These are phyloP conservation scores for Fragaria ananassa DNA, from an alignment of 306 rosid species.

Conservation along the genomic window DNA sequence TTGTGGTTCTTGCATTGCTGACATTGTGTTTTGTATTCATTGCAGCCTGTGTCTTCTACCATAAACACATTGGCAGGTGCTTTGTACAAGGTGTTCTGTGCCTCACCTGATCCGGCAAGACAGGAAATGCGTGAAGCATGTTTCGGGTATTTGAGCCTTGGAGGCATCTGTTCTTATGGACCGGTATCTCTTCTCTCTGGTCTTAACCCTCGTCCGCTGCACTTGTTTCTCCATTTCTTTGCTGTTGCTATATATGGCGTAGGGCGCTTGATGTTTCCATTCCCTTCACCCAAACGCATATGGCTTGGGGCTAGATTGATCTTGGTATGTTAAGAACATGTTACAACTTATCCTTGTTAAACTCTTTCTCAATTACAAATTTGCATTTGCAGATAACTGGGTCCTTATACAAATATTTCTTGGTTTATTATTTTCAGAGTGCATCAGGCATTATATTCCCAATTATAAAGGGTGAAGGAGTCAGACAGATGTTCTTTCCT, in stretches of 20 bases:
- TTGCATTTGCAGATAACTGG: background rate
- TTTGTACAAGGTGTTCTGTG: slow-evolving; percentile 58
- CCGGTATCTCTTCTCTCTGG: slow-evolving; percentile 70
- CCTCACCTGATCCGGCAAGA: slow-evolving; percentile 62
- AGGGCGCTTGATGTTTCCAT: slow-evolving; percentile 64
- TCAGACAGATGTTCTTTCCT: slow-evolving; percentile 81
- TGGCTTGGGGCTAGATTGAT: slow-evolving; percentile 67
- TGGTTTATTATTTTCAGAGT: slow-evolving; percentile 37
- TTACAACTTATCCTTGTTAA: background rate
- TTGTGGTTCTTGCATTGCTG: background rate
- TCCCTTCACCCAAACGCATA: slow-evolving; percentile 53
- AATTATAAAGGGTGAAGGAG: slow-evolving; percentile 77
- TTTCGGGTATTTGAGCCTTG: slow-evolving; percentile 65
- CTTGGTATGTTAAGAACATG: background rate
- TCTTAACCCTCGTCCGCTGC: slow-evolving; percentile 65
- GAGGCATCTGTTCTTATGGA: slow-evolving; percentile 62
- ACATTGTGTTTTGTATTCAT: background rate
- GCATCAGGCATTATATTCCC: slow-evolving; percentile 79
- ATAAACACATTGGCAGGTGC: slow-evolving; percentile 88
- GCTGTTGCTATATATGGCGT: slow-evolving; percentile 76
- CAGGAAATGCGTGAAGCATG: slow-evolving; percentile 65
- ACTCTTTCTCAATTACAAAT: background rate
- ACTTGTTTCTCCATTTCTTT: slow-evolving; percentile 72
- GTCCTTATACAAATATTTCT: background rate
- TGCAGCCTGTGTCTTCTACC: slow-evolving; percentile 84